phyloP scores from a whole-genome alignment of 805 yeast genomes.

The Sugiyamaella chiloensis region DNA sequence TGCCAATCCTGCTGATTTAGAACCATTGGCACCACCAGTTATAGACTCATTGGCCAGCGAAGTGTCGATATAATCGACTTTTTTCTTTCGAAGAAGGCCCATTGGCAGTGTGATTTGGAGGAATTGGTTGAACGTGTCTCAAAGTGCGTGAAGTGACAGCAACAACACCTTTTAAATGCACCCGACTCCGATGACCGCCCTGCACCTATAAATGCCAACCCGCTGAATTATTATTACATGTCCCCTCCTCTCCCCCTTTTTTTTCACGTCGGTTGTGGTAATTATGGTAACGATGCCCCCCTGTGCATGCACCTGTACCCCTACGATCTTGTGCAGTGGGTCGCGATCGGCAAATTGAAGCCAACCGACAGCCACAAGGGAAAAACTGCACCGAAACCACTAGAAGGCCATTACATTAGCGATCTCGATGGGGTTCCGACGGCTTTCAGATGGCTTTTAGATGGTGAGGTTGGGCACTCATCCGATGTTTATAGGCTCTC shows the following conservation, averaged over 20 bases:
- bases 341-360: neutral
- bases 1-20: neutral
- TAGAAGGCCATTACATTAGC: no score
- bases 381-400: no score
- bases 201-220: no score
- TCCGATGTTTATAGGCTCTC: no score
- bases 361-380: no score
- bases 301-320: conserved; percentile 1
- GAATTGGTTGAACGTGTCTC: no score
- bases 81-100: conserved; percentile 2
- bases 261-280: neutral
- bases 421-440: no score
- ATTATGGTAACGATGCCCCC: conserved; percentile 4
- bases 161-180: neutral
- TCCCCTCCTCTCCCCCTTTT: conserved; percentile 1
- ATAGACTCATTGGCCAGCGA: neutral
- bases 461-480: no score
- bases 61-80: neutral
- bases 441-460: no score
- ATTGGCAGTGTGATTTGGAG: no score
- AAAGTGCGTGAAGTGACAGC: no score
- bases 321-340: neutral
- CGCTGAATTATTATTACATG: no score
- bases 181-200: neutral
- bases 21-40: neutral